Conservation (phyloP, 2,329 filamentous ascomycete genomes). For the Fonsecaea erecta region DNA sequence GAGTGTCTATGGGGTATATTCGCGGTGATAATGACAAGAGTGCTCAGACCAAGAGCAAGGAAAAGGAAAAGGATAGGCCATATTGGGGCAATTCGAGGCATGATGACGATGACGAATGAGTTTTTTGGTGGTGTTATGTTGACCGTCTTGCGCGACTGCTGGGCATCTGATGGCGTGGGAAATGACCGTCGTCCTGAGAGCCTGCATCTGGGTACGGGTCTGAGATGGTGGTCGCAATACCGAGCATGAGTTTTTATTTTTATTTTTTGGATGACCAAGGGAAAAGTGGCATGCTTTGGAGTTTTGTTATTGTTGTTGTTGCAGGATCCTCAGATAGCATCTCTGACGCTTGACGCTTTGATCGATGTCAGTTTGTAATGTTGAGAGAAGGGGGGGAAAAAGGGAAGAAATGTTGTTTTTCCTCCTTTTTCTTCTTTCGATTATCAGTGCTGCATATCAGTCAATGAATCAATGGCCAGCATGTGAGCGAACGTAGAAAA, state of each 20-base stretch:
- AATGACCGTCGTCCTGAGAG: background rate
- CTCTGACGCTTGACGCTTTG: background rate
- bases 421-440: too few relatives aligned
- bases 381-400: background rate
- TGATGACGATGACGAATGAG: background rate
- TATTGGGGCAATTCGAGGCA: background rate
- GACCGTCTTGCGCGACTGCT: background rate
- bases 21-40: constrained; percentile 21
- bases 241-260: background rate
- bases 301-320: background rate
- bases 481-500: too few relatives aligned
- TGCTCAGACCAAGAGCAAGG: constrained; percentile 4
- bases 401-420: too few relatives aligned
- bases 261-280: background rate
- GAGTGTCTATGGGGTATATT: constrained; percentile 65
- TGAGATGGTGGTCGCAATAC: background rate
- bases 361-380: background rate
- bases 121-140: background rate
- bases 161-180: background rate
- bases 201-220: background rate
- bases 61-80: background rate
- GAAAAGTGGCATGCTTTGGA: background rate
- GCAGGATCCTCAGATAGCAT: background rate
- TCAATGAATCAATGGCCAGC: too few relatives aligned
- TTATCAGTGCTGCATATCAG: too few relatives aligned